phyloP scores from a whole-genome alignment of 768 basidiomycete species.

The Rhizopogon vesiculosus region DNA sequence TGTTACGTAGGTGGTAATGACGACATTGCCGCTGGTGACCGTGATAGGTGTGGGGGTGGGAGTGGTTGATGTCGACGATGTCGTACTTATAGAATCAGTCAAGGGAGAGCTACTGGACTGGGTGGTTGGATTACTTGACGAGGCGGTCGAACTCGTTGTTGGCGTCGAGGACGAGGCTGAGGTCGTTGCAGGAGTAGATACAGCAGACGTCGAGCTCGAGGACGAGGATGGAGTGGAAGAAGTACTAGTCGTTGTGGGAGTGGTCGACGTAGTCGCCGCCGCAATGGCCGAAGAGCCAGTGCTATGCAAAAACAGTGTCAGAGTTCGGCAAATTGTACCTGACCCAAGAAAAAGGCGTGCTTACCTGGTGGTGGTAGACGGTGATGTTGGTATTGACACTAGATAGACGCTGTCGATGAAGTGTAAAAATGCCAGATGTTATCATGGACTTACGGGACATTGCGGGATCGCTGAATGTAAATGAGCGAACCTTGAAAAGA shows the following conservation, averaged over 20 bases:
- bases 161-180: not conserved
- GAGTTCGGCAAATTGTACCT: not conserved
- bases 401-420: not conserved
- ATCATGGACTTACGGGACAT: slow-evolving; percentile 9
- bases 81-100: not conserved
- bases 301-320: not conserved
- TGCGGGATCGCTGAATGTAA: slow-evolving; percentile 4
- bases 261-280: not conserved
- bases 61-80: not conserved
- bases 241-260: not conserved
- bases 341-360: not conserved
- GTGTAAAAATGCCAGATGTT: not conserved
- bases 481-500: slow-evolving; percentile 1
- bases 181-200: not conserved
- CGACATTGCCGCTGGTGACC: not conserved
- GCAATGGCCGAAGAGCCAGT: too few species aligned
- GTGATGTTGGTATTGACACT: not conserved
- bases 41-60: not conserved
- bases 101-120: not conserved
- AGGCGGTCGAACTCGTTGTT: not conserved
- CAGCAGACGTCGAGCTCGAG: not conserved
- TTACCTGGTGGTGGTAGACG: not conserved
- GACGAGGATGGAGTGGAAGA: not conserved
- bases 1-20: not conserved
- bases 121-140: not conserved